Base-by-base conservation (phyloP, 2,329 filamentous ascomycete species). In the Pseudonectria buxi region DNA sequence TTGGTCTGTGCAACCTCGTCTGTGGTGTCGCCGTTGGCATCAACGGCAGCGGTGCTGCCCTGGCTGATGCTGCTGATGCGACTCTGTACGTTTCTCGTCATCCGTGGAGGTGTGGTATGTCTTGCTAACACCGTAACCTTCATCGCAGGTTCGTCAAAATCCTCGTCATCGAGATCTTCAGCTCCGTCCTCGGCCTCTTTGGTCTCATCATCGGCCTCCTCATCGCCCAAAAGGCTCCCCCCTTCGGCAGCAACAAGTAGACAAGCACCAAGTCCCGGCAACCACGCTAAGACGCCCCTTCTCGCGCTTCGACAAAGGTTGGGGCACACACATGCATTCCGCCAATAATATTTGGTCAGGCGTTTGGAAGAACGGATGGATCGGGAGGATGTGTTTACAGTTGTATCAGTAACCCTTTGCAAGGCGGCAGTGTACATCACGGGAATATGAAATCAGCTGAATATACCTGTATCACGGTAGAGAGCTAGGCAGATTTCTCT, bases 81-180 rank as follows among this genome's bases (percentile, higher is more conserved):
- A 83, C 78, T 43, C 72, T 98, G 86, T 95, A 72, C 56, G 87
- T 72, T 22, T 16, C 24, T 18, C 24, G 27, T 40, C 18, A 16
- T 15, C 22, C 24, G 14, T 14, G 18, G 15, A 26, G 42, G 34
- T 45, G 35, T 18, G 28, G 32, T 1, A 31, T 26, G 5, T 7
- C 7, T 7, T 7, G 10, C 4, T 4, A 24, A 15, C 24, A 27
- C 46, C 24, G 53, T 61, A 39, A 64, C 41, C 24, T 12, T 3
- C 7, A 10, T 33, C 7, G 18, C 37, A 95, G 89, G 36, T 98
- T 98, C 65, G 90, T 98, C 66, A 95, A 95, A 70, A 95, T 98
- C 50, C 80, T 98, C 34, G 90, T 98, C 50, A 94, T 98, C 56
- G 94, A 98, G 66, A 98, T 98, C 61, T 98, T 98, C 72, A 95